phyloP scores from a whole-genome alignment of 345 rosid species.

The Eutrema yunnanense region DNA sequence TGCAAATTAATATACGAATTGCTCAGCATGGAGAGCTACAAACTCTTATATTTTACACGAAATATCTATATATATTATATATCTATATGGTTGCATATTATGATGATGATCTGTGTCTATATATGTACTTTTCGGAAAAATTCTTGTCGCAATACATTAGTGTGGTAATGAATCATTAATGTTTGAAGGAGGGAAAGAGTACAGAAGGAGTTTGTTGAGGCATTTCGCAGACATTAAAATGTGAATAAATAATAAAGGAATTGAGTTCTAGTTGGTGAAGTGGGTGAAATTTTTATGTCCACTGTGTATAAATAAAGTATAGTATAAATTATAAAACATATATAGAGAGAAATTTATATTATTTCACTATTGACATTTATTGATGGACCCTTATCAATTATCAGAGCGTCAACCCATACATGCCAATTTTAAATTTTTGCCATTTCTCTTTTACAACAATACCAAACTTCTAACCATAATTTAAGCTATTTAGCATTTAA shows the following conservation, averaged over 20 bases:
- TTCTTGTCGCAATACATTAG: constrained; percentile 2
- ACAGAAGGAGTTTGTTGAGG: neutral
- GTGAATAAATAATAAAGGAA: neutral
- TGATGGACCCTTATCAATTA: constrained; percentile 17
- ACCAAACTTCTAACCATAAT: neutral
- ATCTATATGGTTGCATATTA: neutral
- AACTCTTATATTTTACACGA: neutral
- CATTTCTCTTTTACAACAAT: neutral
- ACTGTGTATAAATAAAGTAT: neutral
- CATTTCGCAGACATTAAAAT: constrained; percentile 1
- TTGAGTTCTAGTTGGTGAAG: constrained; percentile 24
- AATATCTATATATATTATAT: neutral
- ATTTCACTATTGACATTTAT: neutral
- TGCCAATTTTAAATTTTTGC: neutral
- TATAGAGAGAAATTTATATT: neutral
- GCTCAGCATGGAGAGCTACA: neutral
- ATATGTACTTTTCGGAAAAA: neutral
- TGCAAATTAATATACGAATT: neutral
- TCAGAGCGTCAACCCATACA: neutral
- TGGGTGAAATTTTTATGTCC: constrained; percentile 20
- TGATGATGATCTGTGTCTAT: neutral
- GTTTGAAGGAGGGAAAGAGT: neutral
- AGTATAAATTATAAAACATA: neutral
- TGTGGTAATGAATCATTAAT: constrained; percentile 4
- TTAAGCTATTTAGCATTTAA: neutral